Conservation (phyloP, 768 basidiomycete species). For the Termitomyces sp. region DNA sequence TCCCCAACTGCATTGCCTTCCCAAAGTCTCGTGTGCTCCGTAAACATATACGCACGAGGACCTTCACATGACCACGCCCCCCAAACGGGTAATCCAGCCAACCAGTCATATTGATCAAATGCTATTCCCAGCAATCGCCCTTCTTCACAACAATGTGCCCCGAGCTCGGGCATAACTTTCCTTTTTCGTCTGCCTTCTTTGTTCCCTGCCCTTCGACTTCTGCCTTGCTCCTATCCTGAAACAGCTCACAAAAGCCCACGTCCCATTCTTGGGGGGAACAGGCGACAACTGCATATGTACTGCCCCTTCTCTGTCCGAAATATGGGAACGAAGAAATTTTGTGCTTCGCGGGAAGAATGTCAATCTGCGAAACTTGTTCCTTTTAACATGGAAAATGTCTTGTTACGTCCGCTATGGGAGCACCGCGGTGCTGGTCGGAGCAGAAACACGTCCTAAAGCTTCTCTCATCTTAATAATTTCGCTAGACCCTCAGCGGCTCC, state of each 20-base stretch:
- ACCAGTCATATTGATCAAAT: slow-evolving; percentile 19
- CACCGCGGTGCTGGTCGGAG: background rate
- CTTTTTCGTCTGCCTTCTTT: slow-evolving; percentile 6
- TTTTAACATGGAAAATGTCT: background rate
- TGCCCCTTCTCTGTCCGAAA: background rate
- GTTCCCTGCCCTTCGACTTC: background rate
- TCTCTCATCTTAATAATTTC: background rate
- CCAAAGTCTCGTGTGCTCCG: background rate
- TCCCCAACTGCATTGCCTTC: background rate
- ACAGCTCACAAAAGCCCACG: background rate
- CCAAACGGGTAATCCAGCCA: background rate
- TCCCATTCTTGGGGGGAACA: background rate
- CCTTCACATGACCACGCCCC: slow-evolving; percentile 11
- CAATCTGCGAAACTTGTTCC: background rate
- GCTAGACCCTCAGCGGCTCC: slow-evolving; percentile 1
- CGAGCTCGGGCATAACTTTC: slow-evolving; percentile 9
- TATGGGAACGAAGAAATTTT: background rate
- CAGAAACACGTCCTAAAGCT: slow-evolving; percentile 1
- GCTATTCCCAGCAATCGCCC: slow-evolving; percentile 3
- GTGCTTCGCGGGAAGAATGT: slow-evolving; percentile 9
- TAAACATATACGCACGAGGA: slow-evolving; percentile 1
- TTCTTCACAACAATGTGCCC: slow-evolving; percentile 6
- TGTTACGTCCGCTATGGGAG: background rate
- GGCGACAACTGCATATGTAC: background rate
- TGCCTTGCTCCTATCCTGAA: slow-evolving; percentile 7